phyloP scores from a whole-genome alignment of 371 early-diverging fungal genomes.

The Actinomortierella wolfii region DNA sequence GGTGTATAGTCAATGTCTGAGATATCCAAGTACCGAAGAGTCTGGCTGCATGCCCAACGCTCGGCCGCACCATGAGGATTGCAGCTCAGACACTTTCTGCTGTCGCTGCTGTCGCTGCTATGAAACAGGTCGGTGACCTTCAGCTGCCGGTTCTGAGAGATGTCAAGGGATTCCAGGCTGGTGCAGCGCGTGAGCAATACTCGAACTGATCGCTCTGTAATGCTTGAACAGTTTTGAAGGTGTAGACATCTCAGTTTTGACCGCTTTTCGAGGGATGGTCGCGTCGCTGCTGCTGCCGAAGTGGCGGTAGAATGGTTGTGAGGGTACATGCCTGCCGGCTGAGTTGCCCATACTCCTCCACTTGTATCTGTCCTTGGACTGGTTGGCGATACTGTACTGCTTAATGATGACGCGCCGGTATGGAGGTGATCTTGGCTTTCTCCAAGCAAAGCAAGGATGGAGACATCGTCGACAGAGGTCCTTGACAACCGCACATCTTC shows the following conservation, averaged over 20 bases:
- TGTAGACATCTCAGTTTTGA: background rate
- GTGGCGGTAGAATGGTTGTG: no score
- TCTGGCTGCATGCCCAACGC: slow-evolving; percentile 3
- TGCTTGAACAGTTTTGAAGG: background rate
- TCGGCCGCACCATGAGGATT: background rate
- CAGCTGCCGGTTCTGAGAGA: background rate
- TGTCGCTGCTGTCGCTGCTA: background rate
- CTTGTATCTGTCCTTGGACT: no score
- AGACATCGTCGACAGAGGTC: background rate
- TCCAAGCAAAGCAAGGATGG: slow-evolving; percentile 1
- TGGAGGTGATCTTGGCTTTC: no score
- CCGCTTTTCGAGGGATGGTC: no score
- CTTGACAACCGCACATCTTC: background rate
- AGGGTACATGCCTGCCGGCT: no score
- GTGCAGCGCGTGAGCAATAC: background rate
- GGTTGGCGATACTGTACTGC: no score
- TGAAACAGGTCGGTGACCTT: slow-evolving; percentile 1
- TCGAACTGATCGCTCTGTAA: background rate
- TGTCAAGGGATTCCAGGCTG: background rate
- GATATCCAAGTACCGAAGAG: background rate
- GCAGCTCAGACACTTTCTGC: background rate
- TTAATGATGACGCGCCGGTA: no score
- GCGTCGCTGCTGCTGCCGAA: no score
- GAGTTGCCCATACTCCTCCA: no score
- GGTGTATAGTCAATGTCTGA: background rate